A percentile compares a stretch with the other conserved stretches of the same genome.
Conservation (phyloP, 2,329 filamentous ascomycete genomes). For the Epichloe sp. region DNA sequence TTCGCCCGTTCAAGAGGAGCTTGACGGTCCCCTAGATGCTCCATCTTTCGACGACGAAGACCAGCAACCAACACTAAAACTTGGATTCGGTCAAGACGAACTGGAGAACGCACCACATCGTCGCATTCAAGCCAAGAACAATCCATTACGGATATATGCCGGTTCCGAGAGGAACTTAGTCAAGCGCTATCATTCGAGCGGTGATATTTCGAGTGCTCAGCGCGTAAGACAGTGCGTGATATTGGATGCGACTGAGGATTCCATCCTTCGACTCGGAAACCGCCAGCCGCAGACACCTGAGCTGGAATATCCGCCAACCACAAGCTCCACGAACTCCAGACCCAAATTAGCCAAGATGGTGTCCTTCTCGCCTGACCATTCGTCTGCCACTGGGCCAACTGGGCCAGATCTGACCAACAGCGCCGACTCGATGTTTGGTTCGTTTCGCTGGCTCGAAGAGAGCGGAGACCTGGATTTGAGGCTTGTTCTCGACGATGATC, state of each 20-base stretch:
- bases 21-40: slow-evolving; percentile 11
- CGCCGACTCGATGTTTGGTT: slow-evolving; percentile 48
- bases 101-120: slow-evolving; percentile 8
- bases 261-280: slow-evolving; percentile 14
- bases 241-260: slow-evolving; percentile 15
- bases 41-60: slow-evolving; percentile 5
- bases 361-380: slow-evolving; percentile 10
- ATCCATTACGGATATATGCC: slow-evolving; percentile 1
- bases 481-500: slow-evolving; percentile 57
- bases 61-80: slow-evolving; percentile 1
- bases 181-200: slow-evolving; percentile 52
- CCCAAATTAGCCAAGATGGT: slow-evolving; percentile 13
- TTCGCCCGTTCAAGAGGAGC: slow-evolving; percentile 13
- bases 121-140: not conserved
- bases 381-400: not conserved
- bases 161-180: not conserved
- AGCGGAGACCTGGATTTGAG: slow-evolving; percentile 56
- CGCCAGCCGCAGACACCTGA: slow-evolving; percentile 12
- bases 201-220: slow-evolving; percentile 52
- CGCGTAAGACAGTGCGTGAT: slow-evolving; percentile 25
- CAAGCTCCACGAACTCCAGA: not conserved
- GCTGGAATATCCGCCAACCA: slow-evolving; percentile 5
- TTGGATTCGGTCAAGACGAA: slow-evolving; percentile 8
- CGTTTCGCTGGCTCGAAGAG: slow-evolving; percentile 62
- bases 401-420: slow-evolving; percentile 5